A percentile compares a stretch with the other conserved stretches of the same genome.
Evolutionary conservation across 108 stramenopile genomes (phyloP).

Genomic region (Nitzschia palea): DNA sequence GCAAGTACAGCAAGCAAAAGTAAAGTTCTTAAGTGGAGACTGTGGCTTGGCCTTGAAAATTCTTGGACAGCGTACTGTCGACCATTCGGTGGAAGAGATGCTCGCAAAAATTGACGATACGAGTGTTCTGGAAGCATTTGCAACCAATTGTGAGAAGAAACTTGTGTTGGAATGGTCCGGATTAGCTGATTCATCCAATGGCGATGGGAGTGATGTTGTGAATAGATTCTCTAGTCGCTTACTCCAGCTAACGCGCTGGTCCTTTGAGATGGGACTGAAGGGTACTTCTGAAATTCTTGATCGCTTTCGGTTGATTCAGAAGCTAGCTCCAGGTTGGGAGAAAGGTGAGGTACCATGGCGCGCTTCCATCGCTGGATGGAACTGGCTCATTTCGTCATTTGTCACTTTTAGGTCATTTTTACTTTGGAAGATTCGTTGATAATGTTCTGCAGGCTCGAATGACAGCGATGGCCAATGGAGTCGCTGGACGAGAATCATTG

Average conservation of each 20-base stretch:
- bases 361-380: not conserved
- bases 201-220: conserved; percentile 10
- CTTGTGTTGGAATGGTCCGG: conserved; percentile 1
- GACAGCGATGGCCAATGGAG: conserved; percentile 23
- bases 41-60: conserved; percentile 65
- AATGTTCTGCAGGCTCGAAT: conserved; percentile 57
- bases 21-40: conserved; percentile 68
- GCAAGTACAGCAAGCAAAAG: conserved; percentile 74
- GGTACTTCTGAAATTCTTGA: conserved; percentile 63
- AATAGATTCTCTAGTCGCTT: conserved; percentile 50
- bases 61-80: conserved; percentile 49
- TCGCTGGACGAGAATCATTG: conserved; percentile 16
- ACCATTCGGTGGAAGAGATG: conserved; percentile 25
- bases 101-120: conserved; percentile 10
- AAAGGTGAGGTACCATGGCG: conserved; percentile 50
- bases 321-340: conserved; percentile 77
- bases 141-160: conserved; percentile 13
- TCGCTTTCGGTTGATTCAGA: conserved; percentile 62
- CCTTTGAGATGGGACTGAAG: conserved; percentile 70
- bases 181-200: not conserved
- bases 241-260: conserved; percentile 79
- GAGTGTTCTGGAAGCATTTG: conserved; percentile 9
- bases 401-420: conserved; percentile 60
- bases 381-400: not conserved
- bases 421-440: conserved; percentile 79